Conservation (phyloP, 306 rosid species). For the Acacia confusa region DNA sequence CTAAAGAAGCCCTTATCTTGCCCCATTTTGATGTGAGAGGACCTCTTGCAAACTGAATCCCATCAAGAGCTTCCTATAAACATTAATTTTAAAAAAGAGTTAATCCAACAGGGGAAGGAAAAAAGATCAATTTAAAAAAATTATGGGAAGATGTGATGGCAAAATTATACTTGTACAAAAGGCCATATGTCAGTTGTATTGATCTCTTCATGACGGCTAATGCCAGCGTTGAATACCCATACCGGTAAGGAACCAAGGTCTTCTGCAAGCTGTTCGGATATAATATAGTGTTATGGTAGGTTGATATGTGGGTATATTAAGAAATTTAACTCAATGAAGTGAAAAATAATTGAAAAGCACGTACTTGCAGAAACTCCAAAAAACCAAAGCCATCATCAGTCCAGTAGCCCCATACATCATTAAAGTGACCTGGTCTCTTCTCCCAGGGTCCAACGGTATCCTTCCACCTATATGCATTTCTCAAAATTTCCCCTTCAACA, state of each 20-base stretch:
- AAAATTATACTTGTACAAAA: conserved; percentile 56
- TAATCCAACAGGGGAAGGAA: no score
- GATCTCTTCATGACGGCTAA: conserved; percentile 75
- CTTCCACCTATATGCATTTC: conserved; percentile 93
- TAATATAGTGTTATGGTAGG: not conserved
- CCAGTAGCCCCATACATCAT: not conserved
- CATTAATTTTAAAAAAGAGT: no score
- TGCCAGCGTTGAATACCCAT: conserved; percentile 89
- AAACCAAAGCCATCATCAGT: not conserved
- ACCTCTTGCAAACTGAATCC: conserved; percentile 67
- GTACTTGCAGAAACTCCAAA: conserved; percentile 84
- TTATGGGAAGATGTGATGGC: not conserved
- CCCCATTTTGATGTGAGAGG: no score
- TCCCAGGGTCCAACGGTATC: not conserved
- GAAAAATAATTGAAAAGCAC: conserved; percentile 3
- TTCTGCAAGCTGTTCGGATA: conserved; percentile 69
- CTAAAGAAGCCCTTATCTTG: no score
- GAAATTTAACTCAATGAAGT: not conserved
- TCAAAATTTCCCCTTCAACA: conserved; percentile 85
- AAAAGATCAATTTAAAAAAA: no score
- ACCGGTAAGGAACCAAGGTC: conserved; percentile 71
- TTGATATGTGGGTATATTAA: no score
- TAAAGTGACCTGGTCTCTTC: not conserved
- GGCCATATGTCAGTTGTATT: conserved; percentile 50
- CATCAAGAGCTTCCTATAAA: conserved; percentile 46